A percentile compares a stretch with the other conserved stretches of the same genome.
phyloP scores from a whole-genome alignment of 805 yeast species.

The Barnettozyma californica region DNA sequence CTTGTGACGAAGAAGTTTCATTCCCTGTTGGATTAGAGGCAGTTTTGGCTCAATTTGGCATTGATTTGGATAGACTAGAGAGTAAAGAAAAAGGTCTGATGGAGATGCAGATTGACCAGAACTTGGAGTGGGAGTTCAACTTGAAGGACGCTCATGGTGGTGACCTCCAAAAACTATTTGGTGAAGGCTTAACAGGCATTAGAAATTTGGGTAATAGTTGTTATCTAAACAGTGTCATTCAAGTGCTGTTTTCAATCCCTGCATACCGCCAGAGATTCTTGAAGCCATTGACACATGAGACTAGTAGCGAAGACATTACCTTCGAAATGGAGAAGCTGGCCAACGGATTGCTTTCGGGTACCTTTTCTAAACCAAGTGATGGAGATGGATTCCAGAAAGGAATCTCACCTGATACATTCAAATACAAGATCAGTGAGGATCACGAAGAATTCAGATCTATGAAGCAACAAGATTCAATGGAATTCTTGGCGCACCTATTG shows the following conservation, averaged over 20 bases:
- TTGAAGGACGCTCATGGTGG: constrained; percentile 70
- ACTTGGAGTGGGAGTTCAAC: constrained; percentile 87
- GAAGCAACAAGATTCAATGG: constrained; percentile 94
- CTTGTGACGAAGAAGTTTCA: constrained; percentile 82
- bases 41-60: constrained; percentile 42
- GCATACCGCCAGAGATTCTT: constrained; percentile 25
- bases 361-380: constrained; percentile 57
- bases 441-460: constrained; percentile 82
- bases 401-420: constrained; percentile 70
- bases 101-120: constrained; percentile 90
- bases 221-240: constrained; percentile 78
- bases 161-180: constrained; percentile 59
- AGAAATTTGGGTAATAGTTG: constrained; percentile 92
- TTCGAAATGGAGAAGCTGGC: constrained; percentile 75
- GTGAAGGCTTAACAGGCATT: constrained; percentile 76
- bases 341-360: constrained; percentile 73
- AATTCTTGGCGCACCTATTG: constrained; percentile 66
- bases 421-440: constrained; percentile 66
- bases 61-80: constrained; percentile 46
- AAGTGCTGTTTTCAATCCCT: constrained; percentile 48
- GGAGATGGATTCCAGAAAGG: constrained; percentile 57
- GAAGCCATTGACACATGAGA: constrained; percentile 33
- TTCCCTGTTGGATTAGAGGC: constrained; percentile 51
- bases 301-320: constrained; percentile 44
- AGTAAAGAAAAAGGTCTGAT: constrained; percentile 86